Conservation (phyloP, 768 basidiomycete genomes). For the Cystobasidium tubakii region DNA sequence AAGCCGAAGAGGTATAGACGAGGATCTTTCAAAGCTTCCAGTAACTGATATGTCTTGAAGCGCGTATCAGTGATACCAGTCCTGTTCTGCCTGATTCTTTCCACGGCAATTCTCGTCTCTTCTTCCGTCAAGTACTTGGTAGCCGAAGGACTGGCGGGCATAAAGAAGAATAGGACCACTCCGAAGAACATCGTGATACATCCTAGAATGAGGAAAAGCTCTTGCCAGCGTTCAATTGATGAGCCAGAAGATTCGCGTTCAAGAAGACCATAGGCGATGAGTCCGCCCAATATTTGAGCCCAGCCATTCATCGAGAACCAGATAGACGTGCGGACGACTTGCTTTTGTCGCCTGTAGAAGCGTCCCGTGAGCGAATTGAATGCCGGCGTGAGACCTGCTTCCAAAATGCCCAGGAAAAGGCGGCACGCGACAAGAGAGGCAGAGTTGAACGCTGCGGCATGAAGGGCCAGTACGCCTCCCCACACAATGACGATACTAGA, state of each 20-base stretch:
- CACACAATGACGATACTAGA: background rate
- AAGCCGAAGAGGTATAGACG: slow-evolving; percentile 13
- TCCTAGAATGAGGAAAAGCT: slow-evolving; percentile 20
- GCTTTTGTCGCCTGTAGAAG: background rate
- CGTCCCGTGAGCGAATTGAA: background rate
- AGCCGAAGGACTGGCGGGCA: slow-evolving; percentile 36
- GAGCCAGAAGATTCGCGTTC: background rate
- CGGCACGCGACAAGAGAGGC: slow-evolving; percentile 7
- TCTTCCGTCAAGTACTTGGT: slow-evolving; percentile 23
- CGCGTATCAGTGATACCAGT: slow-evolving; percentile 37
- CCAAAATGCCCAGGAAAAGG: background rate
- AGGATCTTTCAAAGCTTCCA: slow-evolving; percentile 27
- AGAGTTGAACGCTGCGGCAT: background rate
- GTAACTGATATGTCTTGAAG: slow-evolving; percentile 18
- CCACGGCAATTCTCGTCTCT: slow-evolving; percentile 34
- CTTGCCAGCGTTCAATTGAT: background rate
- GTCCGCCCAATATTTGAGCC: slow-evolving; percentile 16
- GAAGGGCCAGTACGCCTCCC: background rate
- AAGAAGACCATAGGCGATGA: slow-evolving; percentile 4
- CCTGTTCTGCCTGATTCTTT: slow-evolving; percentile 39
- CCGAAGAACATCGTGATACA: slow-evolving; percentile 22
- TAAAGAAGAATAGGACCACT: slow-evolving; percentile 22
- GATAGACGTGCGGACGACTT: background rate
- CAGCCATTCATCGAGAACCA: slow-evolving; percentile 22
- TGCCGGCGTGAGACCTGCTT: slow-evolving; percentile 1